Percentiles rank a stretch among this genome's conserved stretches.
Evolutionary conservation across 768 basidiomycete genomes (phyloP).

Genomic region (Dendrothele bispora): DNA sequence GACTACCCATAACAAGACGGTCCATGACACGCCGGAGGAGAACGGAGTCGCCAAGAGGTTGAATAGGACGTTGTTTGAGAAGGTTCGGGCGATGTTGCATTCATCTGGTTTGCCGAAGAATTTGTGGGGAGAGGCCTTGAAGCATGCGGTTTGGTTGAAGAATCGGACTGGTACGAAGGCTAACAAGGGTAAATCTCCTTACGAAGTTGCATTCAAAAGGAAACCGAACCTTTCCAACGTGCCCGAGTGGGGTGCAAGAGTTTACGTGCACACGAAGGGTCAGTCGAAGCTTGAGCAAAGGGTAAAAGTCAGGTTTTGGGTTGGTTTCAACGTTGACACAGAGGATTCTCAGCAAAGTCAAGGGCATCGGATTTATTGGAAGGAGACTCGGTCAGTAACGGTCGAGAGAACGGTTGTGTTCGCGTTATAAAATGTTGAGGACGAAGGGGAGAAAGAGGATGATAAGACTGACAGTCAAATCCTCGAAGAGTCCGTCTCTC

Average conservation of each 20-base stretch:
- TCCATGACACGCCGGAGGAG: constrained; percentile 33
- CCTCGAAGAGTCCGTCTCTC: background rate
- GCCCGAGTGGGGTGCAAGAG: constrained; percentile 23
- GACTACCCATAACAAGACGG: constrained; percentile 27
- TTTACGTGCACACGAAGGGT: constrained; percentile 13
- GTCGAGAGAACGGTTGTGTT: constrained; percentile 14
- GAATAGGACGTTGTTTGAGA: constrained; percentile 32
- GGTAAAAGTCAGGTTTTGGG: constrained; percentile 14
- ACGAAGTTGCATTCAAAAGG: constrained; percentile 13
- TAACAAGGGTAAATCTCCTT: constrained; percentile 23
- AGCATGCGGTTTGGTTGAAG: constrained; percentile 30
- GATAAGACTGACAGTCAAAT: no score
- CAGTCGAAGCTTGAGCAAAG: constrained; percentile 10
- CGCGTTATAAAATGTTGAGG: no score
- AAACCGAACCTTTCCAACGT: constrained; percentile 25
- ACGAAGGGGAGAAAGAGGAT: constrained; percentile 11
- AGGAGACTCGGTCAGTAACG: constrained; percentile 15
- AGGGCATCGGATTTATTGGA: constrained; percentile 23
- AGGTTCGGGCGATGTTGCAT: constrained; percentile 30
- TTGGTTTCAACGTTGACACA: constrained; percentile 13
- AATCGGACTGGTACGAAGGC: constrained; percentile 30
- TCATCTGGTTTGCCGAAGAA: constrained; percentile 25
- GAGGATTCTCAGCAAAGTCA: no score
- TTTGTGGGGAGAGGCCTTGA: constrained; percentile 37
- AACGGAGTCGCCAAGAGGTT: constrained; percentile 39